These are phyloP conservation scores for Suillus sp. DNA, from an alignment of 768 basidiomycete genomes.

Conservation along the genomic window DNA sequence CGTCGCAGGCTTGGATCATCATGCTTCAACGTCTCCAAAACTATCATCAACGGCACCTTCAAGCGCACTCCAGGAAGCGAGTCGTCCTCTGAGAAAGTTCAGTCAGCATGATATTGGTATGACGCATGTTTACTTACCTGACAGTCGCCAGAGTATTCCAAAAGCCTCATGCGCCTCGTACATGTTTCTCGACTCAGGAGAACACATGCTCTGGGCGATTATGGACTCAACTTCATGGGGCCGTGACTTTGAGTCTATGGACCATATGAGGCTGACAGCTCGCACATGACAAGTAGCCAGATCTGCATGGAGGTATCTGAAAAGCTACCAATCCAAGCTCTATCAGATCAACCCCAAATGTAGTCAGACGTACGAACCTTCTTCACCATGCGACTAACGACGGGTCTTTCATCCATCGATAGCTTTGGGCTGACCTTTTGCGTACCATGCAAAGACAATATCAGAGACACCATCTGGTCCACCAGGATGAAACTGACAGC, in stretches of 20 bases:
- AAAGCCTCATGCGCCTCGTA: conserved; percentile 81
- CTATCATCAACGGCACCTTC: conserved; percentile 83
- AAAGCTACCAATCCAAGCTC: conserved; percentile 46
- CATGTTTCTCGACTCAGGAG: conserved; percentile 47
- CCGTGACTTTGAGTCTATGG: conserved; percentile 57
- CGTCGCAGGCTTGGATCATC: conserved; percentile 75
- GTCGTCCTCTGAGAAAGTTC: conserved; percentile 65
- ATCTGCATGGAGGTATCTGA: conserved; percentile 71
- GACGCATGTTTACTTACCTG: conserved; percentile 51
- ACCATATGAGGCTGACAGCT: conserved; percentile 82
- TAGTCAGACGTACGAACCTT: conserved; percentile 35
- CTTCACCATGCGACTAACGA: conserved; percentile 61
- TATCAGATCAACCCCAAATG: conserved; percentile 7
- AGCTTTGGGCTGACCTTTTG: conserved; percentile 53
- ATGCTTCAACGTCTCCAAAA: conserved; percentile 79
- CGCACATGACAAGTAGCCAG: conserved; percentile 77
- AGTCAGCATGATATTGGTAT: conserved; percentile 9
- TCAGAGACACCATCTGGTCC: conserved; percentile 60
- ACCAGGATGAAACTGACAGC: conserved; percentile 64
- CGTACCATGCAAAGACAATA: conserved; percentile 56
- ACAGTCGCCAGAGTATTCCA: conserved; percentile 89
- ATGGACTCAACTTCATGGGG: conserved; percentile 76
- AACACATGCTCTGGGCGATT: conserved; percentile 70
- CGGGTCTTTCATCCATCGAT: conserved; percentile 53
- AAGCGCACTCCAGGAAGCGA: conserved; percentile 80